A percentile compares a stretch with the other conserved stretches of the same genome.
Conservation (phyloP, 768 basidiomycete genomes). For the Mycena rebaudengoi region DNA sequence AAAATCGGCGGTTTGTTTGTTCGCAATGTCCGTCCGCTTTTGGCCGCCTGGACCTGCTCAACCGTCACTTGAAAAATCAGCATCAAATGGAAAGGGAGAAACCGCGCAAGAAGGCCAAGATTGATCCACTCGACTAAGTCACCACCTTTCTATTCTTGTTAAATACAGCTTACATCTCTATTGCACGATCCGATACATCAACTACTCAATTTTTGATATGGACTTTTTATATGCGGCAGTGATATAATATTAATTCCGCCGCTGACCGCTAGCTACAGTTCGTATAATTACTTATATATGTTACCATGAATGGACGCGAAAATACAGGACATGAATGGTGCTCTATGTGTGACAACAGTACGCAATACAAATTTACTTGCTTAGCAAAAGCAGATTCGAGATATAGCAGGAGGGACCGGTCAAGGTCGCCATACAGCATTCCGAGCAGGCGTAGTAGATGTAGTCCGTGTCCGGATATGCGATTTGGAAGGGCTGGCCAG, state of each 20-base stretch:
- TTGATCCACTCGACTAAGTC: neutral
- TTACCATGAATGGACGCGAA: conserved; percentile 16
- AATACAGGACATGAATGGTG: conserved; percentile 17
- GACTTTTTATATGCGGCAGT: neutral
- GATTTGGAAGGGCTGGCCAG: conserved; percentile 60
- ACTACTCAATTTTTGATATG: neutral
- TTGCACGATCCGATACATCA: neutral
- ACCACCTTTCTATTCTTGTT: neutral
- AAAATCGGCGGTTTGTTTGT: conserved; percentile 66
- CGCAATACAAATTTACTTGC: conserved; percentile 6
- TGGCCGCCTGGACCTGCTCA: conserved; percentile 73
- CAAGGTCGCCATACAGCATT: conserved; percentile 74
- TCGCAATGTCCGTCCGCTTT: conserved; percentile 64
- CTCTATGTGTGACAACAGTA: no score
- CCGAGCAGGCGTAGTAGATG: conserved; percentile 55
- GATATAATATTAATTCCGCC: conserved; percentile 3
- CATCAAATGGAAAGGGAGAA: conserved; percentile 53
- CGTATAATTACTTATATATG: conserved; percentile 9
- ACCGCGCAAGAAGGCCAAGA: conserved; percentile 37
- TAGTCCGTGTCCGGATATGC: conserved; percentile 48
- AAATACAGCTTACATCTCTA: neutral
- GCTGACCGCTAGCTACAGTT: conserved; percentile 7
- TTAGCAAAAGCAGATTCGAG: conserved; percentile 16
- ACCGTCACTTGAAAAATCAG: conserved; percentile 67
- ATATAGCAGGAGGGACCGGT: conserved; percentile 25